Evolutionary conservation across 495 filamentous ascomycete genomes (phyloP).

Genomic region (Saxophila tyrrhenica): DNA sequence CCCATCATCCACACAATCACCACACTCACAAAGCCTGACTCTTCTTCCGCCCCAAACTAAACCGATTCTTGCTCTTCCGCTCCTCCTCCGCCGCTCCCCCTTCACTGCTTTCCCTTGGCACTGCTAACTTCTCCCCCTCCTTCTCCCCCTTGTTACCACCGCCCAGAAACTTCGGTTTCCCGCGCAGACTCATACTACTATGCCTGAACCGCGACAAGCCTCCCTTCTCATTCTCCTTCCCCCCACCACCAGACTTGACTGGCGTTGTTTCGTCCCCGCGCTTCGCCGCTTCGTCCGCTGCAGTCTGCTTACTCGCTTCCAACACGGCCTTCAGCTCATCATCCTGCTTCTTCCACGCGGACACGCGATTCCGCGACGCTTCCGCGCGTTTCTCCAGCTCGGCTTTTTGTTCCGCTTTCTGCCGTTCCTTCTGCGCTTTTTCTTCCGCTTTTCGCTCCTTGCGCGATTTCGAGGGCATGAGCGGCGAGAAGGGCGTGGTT

Average conservation of each 20-base stretch:
- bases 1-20: background rate
- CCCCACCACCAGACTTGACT: conserved; percentile 23
- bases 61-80: conserved; percentile 32
- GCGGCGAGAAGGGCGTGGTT: conserved; percentile 12
- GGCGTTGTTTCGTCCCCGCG: conserved; percentile 16
- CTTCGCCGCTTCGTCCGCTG: conserved; percentile 39
- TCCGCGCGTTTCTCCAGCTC: conserved; percentile 57
- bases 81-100: conserved; percentile 10
- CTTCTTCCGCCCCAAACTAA: conserved; percentile 52
- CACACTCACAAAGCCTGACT: conserved; percentile 2
- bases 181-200: conserved; percentile 51
- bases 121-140: conserved; percentile 12
- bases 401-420: conserved; percentile 48
- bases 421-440: conserved; percentile 25
- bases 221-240: conserved; percentile 28
- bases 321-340: conserved; percentile 48
- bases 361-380: conserved; percentile 39
- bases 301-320: conserved; percentile 43
- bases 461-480: conserved; percentile 28
- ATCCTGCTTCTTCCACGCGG: conserved; percentile 43
- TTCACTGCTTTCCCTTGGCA: background rate
- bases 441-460: conserved; percentile 47
- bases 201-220: conserved; percentile 43
- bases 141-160: conserved; percentile 20
- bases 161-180: conserved; percentile 37